phyloP scores from a whole-genome alignment of 257 asterid genomes.

The Paulownia fortunei region DNA sequence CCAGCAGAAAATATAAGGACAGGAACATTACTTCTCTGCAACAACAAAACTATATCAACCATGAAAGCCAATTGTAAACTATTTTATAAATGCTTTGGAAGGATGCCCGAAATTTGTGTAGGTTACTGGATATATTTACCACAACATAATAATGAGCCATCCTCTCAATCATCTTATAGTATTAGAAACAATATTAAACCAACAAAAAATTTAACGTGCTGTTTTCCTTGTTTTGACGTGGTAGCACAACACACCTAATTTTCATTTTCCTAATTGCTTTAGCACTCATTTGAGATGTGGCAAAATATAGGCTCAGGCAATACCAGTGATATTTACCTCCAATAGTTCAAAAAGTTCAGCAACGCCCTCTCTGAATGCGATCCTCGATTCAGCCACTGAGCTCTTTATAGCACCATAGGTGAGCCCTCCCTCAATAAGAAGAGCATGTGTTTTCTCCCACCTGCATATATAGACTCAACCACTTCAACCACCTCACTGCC shows the following conservation, averaged over 20 bases:
- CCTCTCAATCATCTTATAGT: background rate
- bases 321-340: conserved; percentile 59
- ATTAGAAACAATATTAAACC: background rate
- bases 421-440: conserved; percentile 92
- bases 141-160: background rate
- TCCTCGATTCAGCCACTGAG: conserved; percentile 75
- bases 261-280: conserved; percentile 8
- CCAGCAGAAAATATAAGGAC: conserved; percentile 97
- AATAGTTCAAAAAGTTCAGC: conserved; percentile 82
- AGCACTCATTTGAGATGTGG: conserved; percentile 31
- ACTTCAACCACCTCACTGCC: conserved; percentile 28
- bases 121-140: background rate
- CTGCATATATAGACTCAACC: conserved; percentile 49
- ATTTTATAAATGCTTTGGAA: background rate
- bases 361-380: conserved; percentile 87
- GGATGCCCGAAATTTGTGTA: background rate
- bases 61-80: conserved; percentile 8
- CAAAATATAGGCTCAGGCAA: conserved; percentile 15
- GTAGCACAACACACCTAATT: conserved; percentile 10
- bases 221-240: too few species aligned
- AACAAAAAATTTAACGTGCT: too few species aligned
- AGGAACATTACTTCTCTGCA: conserved; percentile 81
- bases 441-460: conserved; percentile 93
- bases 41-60: conserved; percentile 30
- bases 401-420: conserved; percentile 64